Conservation (phyloP, 169 alveolate species). For the Eimeria zaria region DNA sequence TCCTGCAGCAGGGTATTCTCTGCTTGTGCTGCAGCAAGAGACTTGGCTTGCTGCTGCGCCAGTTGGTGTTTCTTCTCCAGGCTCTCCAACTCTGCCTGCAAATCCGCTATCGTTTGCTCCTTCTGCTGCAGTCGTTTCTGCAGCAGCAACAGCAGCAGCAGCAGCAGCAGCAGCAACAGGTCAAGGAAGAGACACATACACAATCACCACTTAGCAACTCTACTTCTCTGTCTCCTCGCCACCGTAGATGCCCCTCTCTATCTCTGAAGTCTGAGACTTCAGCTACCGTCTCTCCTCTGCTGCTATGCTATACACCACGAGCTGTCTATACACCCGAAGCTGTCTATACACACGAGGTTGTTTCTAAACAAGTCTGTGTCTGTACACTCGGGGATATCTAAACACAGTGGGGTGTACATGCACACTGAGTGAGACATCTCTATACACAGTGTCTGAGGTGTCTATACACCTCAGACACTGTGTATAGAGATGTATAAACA, state of each 20-base stretch:
- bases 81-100: conserved; percentile 46
- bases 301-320: too few species aligned
- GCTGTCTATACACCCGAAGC: not conserved
- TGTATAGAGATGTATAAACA: too few species aligned
- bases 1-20: not conserved
- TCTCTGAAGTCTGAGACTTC: too few species aligned
- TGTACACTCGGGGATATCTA: too few species aligned
- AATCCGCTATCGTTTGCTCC: not conserved
- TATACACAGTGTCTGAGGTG: too few species aligned
- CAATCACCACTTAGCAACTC: not conserved
- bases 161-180: not conserved
- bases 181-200: too few species aligned
- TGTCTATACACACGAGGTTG: not conserved
- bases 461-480: too few species aligned
- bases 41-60: conserved; percentile 22
- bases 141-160: conserved; percentile 19
- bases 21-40: conserved; percentile 16
- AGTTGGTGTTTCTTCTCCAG: conserved; percentile 3
- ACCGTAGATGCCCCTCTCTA: too few species aligned
- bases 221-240: not conserved
- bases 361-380: too few species aligned
- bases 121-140: conserved; percentile 46
- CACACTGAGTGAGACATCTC: too few species aligned
- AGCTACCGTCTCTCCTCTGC: too few species aligned
- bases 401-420: too few species aligned